Percentiles rank a stretch among this genome's conserved stretches.
Conservation (phyloP, 495 filamentous ascomycete genomes). For the Durotheca rogersii region DNA sequence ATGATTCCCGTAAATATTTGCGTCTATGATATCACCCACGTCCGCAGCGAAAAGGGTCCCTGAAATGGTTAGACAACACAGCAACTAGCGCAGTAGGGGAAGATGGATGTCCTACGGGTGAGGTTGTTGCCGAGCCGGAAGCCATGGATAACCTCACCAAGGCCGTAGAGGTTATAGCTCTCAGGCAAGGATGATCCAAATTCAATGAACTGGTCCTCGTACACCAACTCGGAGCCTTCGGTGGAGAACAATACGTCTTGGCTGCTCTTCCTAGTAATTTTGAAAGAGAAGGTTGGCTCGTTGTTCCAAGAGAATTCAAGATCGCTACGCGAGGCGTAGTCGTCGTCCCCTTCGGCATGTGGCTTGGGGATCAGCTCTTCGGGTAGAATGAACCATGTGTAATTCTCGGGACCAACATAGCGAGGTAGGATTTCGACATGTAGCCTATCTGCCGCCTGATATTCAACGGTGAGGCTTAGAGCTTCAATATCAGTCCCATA, state of each 20-base stretch:
- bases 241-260: slow-evolving; percentile 76
- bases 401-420: slow-evolving; percentile 62
- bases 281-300: slow-evolving; percentile 73
- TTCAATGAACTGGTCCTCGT: slow-evolving; percentile 79
- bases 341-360: slow-evolving; percentile 43
- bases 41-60: slow-evolving; percentile 74
- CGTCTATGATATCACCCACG: slow-evolving; percentile 60
- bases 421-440: slow-evolving; percentile 77
- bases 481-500: slow-evolving; percentile 70
- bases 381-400: slow-evolving; percentile 66
- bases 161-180: slow-evolving; percentile 75
- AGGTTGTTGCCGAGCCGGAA: slow-evolving; percentile 72
- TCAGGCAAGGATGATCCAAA: slow-evolving; percentile 70
- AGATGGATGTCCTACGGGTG: slow-evolving; percentile 53
- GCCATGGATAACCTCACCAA: slow-evolving; percentile 78
- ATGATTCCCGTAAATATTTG: slow-evolving; percentile 80
- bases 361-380: slow-evolving; percentile 64
- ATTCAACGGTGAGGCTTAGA: slow-evolving; percentile 68
- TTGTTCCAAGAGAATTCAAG: slow-evolving; percentile 63
- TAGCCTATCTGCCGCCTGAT: slow-evolving; percentile 67
- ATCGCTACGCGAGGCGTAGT: slow-evolving; percentile 33
- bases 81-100: not conserved
- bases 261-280: slow-evolving; percentile 59
- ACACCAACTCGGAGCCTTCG: slow-evolving; percentile 65
- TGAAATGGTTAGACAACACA: slow-evolving; percentile 26